These are phyloP conservation scores for Polychaeton citri DNA, from an alignment of 2,329 filamentous ascomycete species.

Conservation along the genomic window DNA sequence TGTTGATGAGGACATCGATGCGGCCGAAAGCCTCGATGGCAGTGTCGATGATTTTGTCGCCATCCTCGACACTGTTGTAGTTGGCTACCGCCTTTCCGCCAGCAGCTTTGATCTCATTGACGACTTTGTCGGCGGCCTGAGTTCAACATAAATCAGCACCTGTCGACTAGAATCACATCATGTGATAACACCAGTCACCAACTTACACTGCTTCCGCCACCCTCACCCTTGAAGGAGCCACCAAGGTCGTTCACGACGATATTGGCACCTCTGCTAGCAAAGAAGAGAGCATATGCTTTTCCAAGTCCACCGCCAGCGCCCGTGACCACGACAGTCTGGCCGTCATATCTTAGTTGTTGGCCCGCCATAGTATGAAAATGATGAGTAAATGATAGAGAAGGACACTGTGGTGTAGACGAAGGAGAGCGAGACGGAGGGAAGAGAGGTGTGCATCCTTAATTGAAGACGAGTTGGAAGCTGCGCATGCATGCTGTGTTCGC, in stretches of 20 bases:
- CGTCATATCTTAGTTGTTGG: conserved; percentile 63
- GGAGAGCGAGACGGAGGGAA: not conserved
- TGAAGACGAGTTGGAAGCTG: not conserved
- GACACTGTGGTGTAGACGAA: not conserved
- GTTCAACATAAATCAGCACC: conserved; percentile 4
- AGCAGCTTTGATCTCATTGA: conserved; percentile 69
- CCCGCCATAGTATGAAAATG: not conserved
- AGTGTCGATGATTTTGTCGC: conserved; percentile 86
- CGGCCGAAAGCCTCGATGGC: conserved; percentile 71
- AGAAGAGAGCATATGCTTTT: conserved; percentile 76
- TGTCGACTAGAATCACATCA: too few species aligned
- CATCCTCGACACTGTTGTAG: conserved; percentile 89
- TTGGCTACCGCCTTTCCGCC: conserved; percentile 96
- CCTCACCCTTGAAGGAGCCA: conserved; percentile 85
- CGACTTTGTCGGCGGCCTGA: conserved; percentile 69
- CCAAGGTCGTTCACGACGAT: conserved; percentile 96
- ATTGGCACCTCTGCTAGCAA: conserved; percentile 79
- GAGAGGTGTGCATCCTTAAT: not conserved
- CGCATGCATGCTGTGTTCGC: too few species aligned
- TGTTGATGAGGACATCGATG: conserved; percentile 93
- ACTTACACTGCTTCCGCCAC: conserved; percentile 74
- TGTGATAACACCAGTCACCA: too few species aligned
- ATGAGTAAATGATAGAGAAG: not conserved
- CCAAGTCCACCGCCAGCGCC: conserved; percentile 73
- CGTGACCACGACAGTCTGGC: conserved; percentile 79